Base-by-base conservation (phyloP, 169 alveolate species). In the Cryptosporidium ubiquitum region DNA sequence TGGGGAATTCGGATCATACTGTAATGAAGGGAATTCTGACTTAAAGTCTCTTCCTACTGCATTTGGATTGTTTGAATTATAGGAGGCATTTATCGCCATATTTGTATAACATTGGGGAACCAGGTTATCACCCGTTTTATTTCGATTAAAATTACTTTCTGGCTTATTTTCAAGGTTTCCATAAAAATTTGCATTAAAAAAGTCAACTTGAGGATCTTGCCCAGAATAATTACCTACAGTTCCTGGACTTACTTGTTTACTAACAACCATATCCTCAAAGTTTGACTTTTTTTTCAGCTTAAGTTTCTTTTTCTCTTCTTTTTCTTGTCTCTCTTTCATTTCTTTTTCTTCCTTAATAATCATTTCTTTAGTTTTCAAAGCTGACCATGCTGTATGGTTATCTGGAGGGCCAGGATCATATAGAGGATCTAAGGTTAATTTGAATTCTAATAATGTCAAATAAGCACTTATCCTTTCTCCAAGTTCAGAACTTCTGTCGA, bases 391-490 rank as follows among this genome's bases (percentile, higher is more conserved):
- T 1, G 85, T 60, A 23, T 86, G 93, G 47, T 91, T 71, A 12
- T 84, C 91, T 20, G 95, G 95, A 92, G 93, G 92, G 1, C 95
- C 95, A 18, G 95, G 95, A 55, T 93, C 95, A 39, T 92, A 93
- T 66, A 92, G 92, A 31, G 85, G 91, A 60, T 93, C 95, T 10
- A 93, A 71, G 10, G 86, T 16, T 70, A 92, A 91, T 42, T 93
- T 70, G 57, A 92, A 93, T 51, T 93, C 95, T 74, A 93, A 51
- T 39, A 93, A 55, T 5, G 92, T 94, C 23, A 93, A 70, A 37
- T 92, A 84, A 5, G 93, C 60, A 40, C 57, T 86, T 40, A 93
- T 84, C 23, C 89, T 70, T 16, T 69, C 93, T 39, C 68, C 84
- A 91, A 93, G 70, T 61, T 93, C 94, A 12, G 68, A 70, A 33